These are phyloP conservation scores for Fusarium transvaalense DNA, from an alignment of 2,329 filamentous ascomycete species.

Conservation along the genomic window DNA sequence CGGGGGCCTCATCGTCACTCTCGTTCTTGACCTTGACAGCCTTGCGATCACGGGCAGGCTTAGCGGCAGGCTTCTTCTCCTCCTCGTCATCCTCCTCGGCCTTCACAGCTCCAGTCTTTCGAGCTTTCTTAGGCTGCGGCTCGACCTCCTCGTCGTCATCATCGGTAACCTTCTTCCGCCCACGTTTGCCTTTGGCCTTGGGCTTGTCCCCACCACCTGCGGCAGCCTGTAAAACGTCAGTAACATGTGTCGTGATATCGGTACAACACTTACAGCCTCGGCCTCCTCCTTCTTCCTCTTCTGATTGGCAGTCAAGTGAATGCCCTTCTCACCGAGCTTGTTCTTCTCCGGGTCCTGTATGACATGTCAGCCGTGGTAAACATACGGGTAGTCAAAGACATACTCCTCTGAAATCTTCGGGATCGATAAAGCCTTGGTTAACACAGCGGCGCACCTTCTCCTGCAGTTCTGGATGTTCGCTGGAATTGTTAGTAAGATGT, in stretches of 20 bases:
- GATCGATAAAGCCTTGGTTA: slow-evolving; percentile 81
- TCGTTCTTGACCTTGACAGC: slow-evolving; percentile 43
- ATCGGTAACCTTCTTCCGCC: slow-evolving; percentile 52
- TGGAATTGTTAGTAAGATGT: slow-evolving; percentile 40
- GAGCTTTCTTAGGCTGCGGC: slow-evolving; percentile 54
- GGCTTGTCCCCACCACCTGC: slow-evolving; percentile 47
- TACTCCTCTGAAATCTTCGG: slow-evolving; percentile 91
- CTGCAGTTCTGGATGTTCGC: slow-evolving; percentile 70
- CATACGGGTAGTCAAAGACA: slow-evolving; percentile 52
- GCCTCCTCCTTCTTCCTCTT: slow-evolving; percentile 54
- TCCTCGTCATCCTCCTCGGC: slow-evolving; percentile 41
- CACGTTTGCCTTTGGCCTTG: slow-evolving; percentile 52
- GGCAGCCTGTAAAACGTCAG: slow-evolving; percentile 45
- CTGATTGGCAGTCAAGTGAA: slow-evolving; percentile 61
- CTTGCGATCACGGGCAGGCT: slow-evolving; percentile 43
- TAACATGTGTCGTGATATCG: not conserved
- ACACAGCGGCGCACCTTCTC: slow-evolving; percentile 80
- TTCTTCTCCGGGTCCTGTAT: slow-evolving; percentile 80
- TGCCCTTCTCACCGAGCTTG: slow-evolving; percentile 73
- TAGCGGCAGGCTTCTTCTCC: slow-evolving; percentile 37
- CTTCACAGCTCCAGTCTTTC: slow-evolving; percentile 47
- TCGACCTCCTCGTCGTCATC: slow-evolving; percentile 51
- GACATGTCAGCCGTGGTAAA: slow-evolving; percentile 18
- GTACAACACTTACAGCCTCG: slow-evolving; percentile 38
- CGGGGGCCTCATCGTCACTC: slow-evolving; percentile 32